Conservation (phyloP, 768 basidiomycete genomes). For the Boletus edulis region DNA sequence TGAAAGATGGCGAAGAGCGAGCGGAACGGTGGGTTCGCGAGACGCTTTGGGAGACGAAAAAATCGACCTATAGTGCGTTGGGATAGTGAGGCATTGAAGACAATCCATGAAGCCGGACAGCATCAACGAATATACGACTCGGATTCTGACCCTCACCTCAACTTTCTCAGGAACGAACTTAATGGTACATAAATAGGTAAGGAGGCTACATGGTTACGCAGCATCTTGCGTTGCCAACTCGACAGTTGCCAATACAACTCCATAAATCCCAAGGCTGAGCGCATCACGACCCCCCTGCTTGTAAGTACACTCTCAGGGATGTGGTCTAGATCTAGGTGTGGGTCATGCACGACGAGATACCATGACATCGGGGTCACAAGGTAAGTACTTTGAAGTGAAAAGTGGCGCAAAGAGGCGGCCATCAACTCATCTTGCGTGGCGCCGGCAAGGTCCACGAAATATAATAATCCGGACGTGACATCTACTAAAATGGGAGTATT, state of each 20-base stretch:
- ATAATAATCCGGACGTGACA: conserved; percentile 16
- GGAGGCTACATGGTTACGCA: background rate
- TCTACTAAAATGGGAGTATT: conserved; percentile 19
- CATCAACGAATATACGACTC: too few species aligned
- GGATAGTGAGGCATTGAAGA: too few species aligned
- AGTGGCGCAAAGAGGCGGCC: conserved; percentile 12
- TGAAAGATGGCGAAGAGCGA: too few species aligned
- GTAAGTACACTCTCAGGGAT: conserved; percentile 27
- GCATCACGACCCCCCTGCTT: conserved; percentile 28
- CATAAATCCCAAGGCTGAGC: conserved; percentile 34
- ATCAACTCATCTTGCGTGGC: conserved; percentile 15
- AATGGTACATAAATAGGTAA: background rate
- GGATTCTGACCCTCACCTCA: too few species aligned
- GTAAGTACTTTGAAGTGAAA: conserved; percentile 14
- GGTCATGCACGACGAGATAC: conserved; percentile 22
- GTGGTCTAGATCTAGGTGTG: conserved; percentile 39
- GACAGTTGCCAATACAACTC: conserved; percentile 4
- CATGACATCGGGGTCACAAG: conserved; percentile 32
- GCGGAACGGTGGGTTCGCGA: too few species aligned
- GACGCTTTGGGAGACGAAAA: too few species aligned
- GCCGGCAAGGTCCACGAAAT: conserved; percentile 32
- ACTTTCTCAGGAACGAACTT: too few species aligned
- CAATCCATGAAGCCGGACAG: too few species aligned
- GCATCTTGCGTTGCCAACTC: background rate
- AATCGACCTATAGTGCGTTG: too few species aligned